Evolutionary conservation across 2,329 filamentous ascomycete genomes (phyloP).

Genomic region (Fusarium sp.): DNA sequence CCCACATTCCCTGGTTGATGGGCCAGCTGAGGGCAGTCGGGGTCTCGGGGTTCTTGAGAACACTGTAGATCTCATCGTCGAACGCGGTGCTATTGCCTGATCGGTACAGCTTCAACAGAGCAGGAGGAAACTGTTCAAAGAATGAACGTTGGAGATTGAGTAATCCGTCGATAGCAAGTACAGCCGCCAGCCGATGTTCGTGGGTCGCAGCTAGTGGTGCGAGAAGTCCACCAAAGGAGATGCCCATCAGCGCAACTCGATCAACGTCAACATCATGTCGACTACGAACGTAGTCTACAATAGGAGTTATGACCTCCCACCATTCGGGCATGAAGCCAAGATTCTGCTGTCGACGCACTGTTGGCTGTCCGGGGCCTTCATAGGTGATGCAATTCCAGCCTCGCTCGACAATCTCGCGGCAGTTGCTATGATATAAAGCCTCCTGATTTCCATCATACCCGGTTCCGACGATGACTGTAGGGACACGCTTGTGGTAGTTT

Average conservation of each 20-base stretch:
- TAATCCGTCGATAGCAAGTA: conserved; percentile 19
- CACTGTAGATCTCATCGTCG: neutral
- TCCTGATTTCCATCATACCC: conserved; percentile 61
- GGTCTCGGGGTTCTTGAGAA: neutral
- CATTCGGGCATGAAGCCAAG: conserved; percentile 60
- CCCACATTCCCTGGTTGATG: conserved; percentile 6
- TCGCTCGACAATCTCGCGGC: conserved; percentile 52
- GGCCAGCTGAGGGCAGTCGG: neutral
- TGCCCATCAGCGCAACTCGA: conserved; percentile 56
- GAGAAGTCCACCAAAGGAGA: conserved; percentile 58
- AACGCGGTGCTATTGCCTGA: neutral
- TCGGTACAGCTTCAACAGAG: neutral
- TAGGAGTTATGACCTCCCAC: conserved; percentile 56
- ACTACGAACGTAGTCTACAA: conserved; percentile 55
- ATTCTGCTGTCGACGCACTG: conserved; percentile 56
- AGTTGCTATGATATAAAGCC: conserved; percentile 57
- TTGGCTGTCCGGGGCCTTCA: conserved; percentile 61
- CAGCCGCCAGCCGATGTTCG: conserved; percentile 57
- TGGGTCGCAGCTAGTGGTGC: conserved; percentile 58
- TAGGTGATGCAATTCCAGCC: conserved; percentile 61
- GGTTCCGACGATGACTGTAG: conserved; percentile 58
- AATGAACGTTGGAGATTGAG: neutral
- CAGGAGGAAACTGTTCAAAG: neutral
- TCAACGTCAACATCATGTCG: conserved; percentile 49
- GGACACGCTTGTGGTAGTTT: conserved; percentile 41